These are phyloP conservation scores for Fusarium metavorans DNA, from an alignment of 2,329 filamentous ascomycete genomes.

Conservation along the genomic window DNA sequence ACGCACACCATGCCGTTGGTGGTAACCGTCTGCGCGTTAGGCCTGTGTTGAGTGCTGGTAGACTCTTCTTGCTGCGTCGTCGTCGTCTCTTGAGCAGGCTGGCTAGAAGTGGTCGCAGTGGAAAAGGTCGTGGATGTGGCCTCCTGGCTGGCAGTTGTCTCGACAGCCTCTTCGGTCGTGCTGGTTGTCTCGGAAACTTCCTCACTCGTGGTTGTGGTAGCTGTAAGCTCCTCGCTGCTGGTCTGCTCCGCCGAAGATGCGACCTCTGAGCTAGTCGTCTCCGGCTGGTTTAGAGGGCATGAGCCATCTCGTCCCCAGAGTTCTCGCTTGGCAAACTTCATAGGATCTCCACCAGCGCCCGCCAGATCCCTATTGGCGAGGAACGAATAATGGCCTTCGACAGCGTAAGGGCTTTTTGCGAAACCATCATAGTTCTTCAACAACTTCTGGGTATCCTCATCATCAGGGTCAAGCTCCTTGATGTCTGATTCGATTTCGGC, in stretches of 20 bases:
- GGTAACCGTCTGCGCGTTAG: not conserved
- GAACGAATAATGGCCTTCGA: not conserved
- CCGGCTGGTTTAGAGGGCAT: not conserved
- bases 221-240: not conserved
- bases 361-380: slow-evolving; percentile 8
- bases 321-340: not conserved
- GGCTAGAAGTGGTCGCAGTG: not conserved
- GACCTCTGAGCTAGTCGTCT: not conserved
- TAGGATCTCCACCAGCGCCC: not conserved
- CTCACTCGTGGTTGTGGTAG: not conserved
- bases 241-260: not conserved
- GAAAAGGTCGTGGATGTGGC: slow-evolving; percentile 3
- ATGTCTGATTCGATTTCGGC: not conserved
- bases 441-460: not conserved
- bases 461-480: not conserved
- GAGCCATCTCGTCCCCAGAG: slow-evolving; percentile 6
- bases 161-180: not conserved
- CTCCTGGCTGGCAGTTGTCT: not conserved
- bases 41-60: not conserved
- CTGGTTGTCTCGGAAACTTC: not conserved
- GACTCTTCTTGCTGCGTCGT: not conserved
- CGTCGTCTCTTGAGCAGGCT: not conserved
- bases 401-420: not conserved
- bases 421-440: not conserved
- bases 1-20: slow-evolving; percentile 9